Evolutionary conservation across 1,284 basidiomycete species (phyloP), one percentile per base, ranked within the genome.

Genomic region (Athelia sp.): DNA sequence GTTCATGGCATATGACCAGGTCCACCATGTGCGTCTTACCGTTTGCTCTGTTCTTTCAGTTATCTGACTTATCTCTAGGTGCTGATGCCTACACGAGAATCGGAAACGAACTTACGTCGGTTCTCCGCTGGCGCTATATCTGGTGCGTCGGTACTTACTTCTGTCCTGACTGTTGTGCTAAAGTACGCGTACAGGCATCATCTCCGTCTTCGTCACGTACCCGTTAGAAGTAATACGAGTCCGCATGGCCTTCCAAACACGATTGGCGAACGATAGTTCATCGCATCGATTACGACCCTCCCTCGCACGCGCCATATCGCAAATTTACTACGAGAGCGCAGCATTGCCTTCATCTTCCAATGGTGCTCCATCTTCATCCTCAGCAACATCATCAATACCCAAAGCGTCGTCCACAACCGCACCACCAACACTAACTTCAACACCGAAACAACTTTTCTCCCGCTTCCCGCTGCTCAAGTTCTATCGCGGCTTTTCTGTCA

Each of bases 151-250:
- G 18, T 59, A 38, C 19, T 47, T 23, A 26, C 21, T 23, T 50
- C 40, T 44, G 45, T 44, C 24, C 43, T 50, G 15, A 23, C 46
- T 49, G 48, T 26, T 26, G 24, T 8, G n/a, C 17, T n/a, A 43
- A 36, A 24, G 46, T 50, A 32, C 18, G 46, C 13, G n/a, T n/a
- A n/a, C 56, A 92, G 93, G 93, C 46, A 87, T 91, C 45, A 80
- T 86, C 23, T 94, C 94, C 24, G 93, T 98, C 24, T 79, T 92
- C 51, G 79, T 90, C 60, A 98, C 96, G 49, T 99, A 99, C 67
- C 97, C 96, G 1, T 77, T 99, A 54, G 97, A 99, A 61, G 74
- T 99, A 40, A 87, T 98, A 51, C 88, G 97, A 45, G 97, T 99
- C 14, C 86, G 97, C 49, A 82, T 99, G 75, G 97, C 97, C 0